Percentiles rank a stretch among this genome's conserved stretches.
Conservation (phyloP, 192 early-diverging fungal genomes). For the Gigaspora rosea region DNA sequence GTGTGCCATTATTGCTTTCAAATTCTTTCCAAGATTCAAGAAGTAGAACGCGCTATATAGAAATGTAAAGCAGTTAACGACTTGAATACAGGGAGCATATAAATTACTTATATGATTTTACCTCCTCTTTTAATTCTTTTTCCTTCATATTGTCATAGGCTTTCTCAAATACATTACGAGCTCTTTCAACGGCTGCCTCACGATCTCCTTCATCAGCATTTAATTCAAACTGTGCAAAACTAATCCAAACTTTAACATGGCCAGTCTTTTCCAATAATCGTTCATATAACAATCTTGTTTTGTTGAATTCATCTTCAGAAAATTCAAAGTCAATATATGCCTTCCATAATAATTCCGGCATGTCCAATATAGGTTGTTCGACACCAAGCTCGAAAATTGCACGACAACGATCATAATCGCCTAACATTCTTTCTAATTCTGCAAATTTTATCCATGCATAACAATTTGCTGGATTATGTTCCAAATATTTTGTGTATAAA, state of each 20-base stretch:
- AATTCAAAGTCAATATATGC: slow-evolving; percentile 96
- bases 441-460: slow-evolving; percentile 97
- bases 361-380: slow-evolving; percentile 86
- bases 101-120: slow-evolving; percentile 3
- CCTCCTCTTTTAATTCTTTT: slow-evolving; percentile 79
- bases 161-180: slow-evolving; percentile 76
- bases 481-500: slow-evolving; percentile 89
- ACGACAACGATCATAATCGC: slow-evolving; percentile 79
- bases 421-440: slow-evolving; percentile 82
- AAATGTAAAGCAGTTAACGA: not conserved
- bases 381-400: slow-evolving; percentile 94
- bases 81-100: not conserved
- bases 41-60: slow-evolving; percentile 67
- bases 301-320: slow-evolving; percentile 75
- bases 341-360: slow-evolving; percentile 99
- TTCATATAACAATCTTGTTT: slow-evolving; percentile 81
- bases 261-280: slow-evolving; percentile 82
- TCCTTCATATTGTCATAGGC: slow-evolving; percentile 73
- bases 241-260: slow-evolving; percentile 98
- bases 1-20: slow-evolving; percentile 63
- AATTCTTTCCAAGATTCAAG: slow-evolving; percentile 92
- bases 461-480: slow-evolving; percentile 85
- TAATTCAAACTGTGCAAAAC: slow-evolving; percentile 89
- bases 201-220: slow-evolving; percentile 56
- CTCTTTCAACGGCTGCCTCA: slow-evolving; percentile 43